Evolutionary conservation across 805 yeast genomes (phyloP).

Genomic region (Candida nitratophila): DNA sequence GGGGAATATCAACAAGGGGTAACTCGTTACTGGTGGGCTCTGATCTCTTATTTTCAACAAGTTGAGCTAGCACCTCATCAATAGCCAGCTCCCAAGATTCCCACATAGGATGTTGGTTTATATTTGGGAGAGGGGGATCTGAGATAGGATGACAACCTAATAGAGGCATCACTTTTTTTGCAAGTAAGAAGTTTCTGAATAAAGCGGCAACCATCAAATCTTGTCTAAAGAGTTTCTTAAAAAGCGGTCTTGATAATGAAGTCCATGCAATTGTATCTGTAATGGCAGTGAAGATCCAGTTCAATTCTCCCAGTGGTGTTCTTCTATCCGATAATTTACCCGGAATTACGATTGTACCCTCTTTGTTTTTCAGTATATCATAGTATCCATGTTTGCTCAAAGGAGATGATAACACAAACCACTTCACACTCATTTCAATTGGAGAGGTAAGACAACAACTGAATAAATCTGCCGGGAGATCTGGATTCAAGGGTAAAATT

Average conservation of each 20-base stretch:
- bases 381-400: constrained; percentile 44
- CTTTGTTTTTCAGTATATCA: constrained; percentile 38
- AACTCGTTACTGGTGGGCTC: constrained; percentile 17
- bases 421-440: constrained; percentile 84
- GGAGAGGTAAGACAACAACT: constrained; percentile 95
- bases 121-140: constrained; percentile 87
- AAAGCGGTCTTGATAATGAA: constrained; percentile 75
- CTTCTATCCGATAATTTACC: constrained; percentile 89
- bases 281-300: constrained; percentile 97
- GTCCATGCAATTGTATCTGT: constrained; percentile 99
- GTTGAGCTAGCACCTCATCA: constrained; percentile 81
- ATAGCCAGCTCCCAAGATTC: constrained; percentile 97
- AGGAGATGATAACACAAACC: constrained; percentile 85
- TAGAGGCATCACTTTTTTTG: constrained; percentile 89
- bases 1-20: constrained; percentile 20
- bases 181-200: constrained; percentile 85
- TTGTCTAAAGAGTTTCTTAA: constrained; percentile 86
- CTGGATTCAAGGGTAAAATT: constrained; percentile 85
- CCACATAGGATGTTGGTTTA: constrained; percentile 89
- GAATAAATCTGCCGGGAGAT: constrained; percentile 90
- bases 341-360: constrained; percentile 66
- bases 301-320: constrained; percentile 91
- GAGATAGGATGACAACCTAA: constrained; percentile 92
- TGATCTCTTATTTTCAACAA: constrained; percentile 34
- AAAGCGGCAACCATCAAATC: constrained; percentile 95